A percentile compares a stretch with the other conserved stretches of the same genome.
Conservation (phyloP, 257 asterid species). For the Perilla frutescens region DNA sequence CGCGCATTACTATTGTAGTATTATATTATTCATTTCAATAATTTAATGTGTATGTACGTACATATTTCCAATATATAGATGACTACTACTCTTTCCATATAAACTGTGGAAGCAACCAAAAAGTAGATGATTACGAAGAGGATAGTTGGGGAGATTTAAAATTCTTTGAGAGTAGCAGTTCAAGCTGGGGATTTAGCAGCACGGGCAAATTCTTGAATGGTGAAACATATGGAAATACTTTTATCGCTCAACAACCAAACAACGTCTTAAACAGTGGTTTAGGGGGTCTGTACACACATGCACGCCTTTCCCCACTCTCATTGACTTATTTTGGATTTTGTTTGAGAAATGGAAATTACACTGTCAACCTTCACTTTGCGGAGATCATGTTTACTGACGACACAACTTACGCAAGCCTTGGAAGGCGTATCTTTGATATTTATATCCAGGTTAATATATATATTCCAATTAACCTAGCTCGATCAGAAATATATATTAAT, state of each 20-base stretch:
- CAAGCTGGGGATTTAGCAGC: slow-evolving; percentile 63
- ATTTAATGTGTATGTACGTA: too few species aligned
- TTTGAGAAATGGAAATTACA: slow-evolving; percentile 61
- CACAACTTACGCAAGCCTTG: slow-evolving; percentile 55
- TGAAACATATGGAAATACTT: slow-evolving; percentile 22
- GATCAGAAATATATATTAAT: too few species aligned
- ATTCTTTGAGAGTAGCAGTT: neutral
- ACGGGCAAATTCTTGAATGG: slow-evolving; percentile 60
- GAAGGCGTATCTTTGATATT: slow-evolving; percentile 70
- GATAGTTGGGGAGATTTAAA: neutral
- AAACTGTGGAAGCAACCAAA: slow-evolving; percentile 10
- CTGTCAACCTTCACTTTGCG: slow-evolving; percentile 68
- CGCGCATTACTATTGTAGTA: too few species aligned
- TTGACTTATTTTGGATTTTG: slow-evolving; percentile 63
- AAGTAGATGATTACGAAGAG: slow-evolving; percentile 35
- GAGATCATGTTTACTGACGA: slow-evolving; percentile 64
- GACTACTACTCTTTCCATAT: neutral
- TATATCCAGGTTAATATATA: slow-evolving; percentile 59
- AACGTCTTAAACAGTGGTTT: too few species aligned
- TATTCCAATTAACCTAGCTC: too few species aligned
- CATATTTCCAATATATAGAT: neutral
- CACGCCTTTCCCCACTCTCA: slow-evolving; percentile 54
- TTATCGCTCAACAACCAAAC: neutral
- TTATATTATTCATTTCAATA: too few species aligned
- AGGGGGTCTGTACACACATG: slow-evolving; percentile 36